Evolutionary conservation across 306 rosid species (phyloP), one percentile per base, ranked within the genome.

Genomic region (Corylus heterophylla): DNA sequence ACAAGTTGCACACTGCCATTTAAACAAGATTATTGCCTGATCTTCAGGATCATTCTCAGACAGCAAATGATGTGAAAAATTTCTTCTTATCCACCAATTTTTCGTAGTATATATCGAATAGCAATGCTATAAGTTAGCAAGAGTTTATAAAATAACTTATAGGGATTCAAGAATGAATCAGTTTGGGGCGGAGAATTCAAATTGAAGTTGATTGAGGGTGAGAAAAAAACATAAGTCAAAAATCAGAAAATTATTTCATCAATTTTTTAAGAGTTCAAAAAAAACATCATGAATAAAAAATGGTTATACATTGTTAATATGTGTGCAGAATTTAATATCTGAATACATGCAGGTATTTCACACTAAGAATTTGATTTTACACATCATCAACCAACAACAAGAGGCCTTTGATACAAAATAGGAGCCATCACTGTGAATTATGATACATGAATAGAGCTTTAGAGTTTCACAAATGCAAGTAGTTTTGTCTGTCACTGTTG

Each of bases 391-490:
- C 58, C 58, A 61, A 61, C 42, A 31, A 11, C 42, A 25, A 61
- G 17, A 16, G 42, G 39, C 45, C 42, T 62, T 12, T 12, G 68
- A 29, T 62, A 54, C 31, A 37, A 20, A 77, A 74, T 54, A 20
- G 47, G 71, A 74, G 55, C 54, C 27, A 37, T 79, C 25, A 14
- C 47, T 35, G 56, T 39, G 72, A 20, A 42, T 27, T 76, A 79
- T 44, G 72, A 51, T 74, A 8, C 50, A 74, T 50, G 17, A 49
- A 67, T 37, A 47, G 18, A 72, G 68, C 71, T 62, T 62, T 31
- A 29, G 42, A 29, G 18, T 35, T 63, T 63, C 11, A 63, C 2
- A 63, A 13, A 29, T 3, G 49, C 4, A 66, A 37, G 13, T 37
- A 66, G 7, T 37, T 37, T 66, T 66, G 14, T 66, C 5, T 37